These are phyloP conservation scores for Pyrenochaeta sp. DNA, from an alignment of 2,329 filamentous ascomycete species.

Conservation along the genomic window DNA sequence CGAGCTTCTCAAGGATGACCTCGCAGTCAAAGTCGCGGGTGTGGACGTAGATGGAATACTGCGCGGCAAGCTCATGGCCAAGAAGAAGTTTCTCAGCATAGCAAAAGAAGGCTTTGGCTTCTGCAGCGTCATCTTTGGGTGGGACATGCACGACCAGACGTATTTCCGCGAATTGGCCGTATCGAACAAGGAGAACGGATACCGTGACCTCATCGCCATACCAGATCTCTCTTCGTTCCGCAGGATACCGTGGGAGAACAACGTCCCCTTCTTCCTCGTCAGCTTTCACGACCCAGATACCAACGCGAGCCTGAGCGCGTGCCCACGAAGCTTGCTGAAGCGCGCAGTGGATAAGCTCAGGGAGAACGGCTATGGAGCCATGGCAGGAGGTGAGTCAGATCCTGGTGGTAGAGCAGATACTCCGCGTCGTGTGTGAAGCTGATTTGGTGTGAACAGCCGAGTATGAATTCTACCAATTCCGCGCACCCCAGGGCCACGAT, in stretches of 20 bases:
- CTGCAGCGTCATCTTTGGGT: slow-evolving; percentile 93
- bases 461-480: slow-evolving; percentile 95
- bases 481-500: slow-evolving; percentile 64
- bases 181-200: slow-evolving; percentile 90
- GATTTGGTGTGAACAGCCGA: slow-evolving; percentile 67
- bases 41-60: slow-evolving; percentile 87
- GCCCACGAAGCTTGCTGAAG: slow-evolving; percentile 78
- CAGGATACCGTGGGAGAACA: slow-evolving; percentile 88
- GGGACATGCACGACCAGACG: slow-evolving; percentile 96
- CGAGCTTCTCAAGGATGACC: slow-evolving; percentile 72
- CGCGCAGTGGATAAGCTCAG: slow-evolving; percentile 72
- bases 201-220: slow-evolving; percentile 82
- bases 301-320: slow-evolving; percentile 73
- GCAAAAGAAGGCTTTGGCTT: slow-evolving; percentile 86
- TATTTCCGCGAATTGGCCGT: slow-evolving; percentile 86
- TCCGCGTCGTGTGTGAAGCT: slow-evolving; percentile 28
- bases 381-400: slow-evolving; percentile 80
- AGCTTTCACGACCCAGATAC: slow-evolving; percentile 85
- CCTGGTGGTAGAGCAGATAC: slow-evolving; percentile 13
- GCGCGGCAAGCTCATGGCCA: slow-evolving; percentile 89
- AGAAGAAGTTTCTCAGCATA: slow-evolving; percentile 89
- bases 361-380: slow-evolving; percentile 75
- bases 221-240: slow-evolving; percentile 80
- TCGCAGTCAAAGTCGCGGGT: slow-evolving; percentile 85
- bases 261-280: slow-evolving; percentile 85